Evolutionary conservation across 768 basidiomycete species (phyloP), one percentile per base, ranked within the genome.

Genomic region (Auriscalpium microsporum): DNA sequence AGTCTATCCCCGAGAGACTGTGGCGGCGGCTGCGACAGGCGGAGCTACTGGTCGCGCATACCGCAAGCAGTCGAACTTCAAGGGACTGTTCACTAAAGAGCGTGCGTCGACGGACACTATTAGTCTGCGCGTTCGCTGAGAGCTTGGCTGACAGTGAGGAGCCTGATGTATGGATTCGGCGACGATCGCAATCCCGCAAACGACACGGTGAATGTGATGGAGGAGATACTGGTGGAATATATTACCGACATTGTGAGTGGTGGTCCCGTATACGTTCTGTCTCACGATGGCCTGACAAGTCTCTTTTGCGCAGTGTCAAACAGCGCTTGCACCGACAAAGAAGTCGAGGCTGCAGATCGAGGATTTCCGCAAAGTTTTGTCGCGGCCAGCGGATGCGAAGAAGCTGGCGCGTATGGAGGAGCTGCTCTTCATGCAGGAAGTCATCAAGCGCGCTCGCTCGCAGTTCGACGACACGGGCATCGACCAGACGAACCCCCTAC

Each of bases 341-440:
- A 90, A 86, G 70, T 71, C 80, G 8, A 81, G 89, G n/a, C 65
- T 92, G 47, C 86, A 90, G 2, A 83, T 94, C 55, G 93, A 95
- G 64, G 93, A 94, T 65, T 73, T 95, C 49, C 79, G 90, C 23
- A 80, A 86, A 56, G 87, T 81, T 8, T 72, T 95, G 21, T 89
- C 90, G 28, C 76, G 84, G 49, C 86, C 88, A 3, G 87, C 88
- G n/a, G 93, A 94, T 64, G 85, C 88, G 35, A 93, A 93, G 71
- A 94, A 94, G 68, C 78, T 94, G 21, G 91, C 92, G 16, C 78
- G 93, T 54, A 85, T 94, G 83, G 92, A 95, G 67, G 93, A 95
- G 66, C 71, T 95, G 37, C 66, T 94, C 36, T 92, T 91, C 74
- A 91, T 93, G 87, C 90, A 93, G 67, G 90, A 92, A 66, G 92